Base-by-base conservation (phyloP, 495 filamentous ascomycete species). In the Penicillium daleae region DNA sequence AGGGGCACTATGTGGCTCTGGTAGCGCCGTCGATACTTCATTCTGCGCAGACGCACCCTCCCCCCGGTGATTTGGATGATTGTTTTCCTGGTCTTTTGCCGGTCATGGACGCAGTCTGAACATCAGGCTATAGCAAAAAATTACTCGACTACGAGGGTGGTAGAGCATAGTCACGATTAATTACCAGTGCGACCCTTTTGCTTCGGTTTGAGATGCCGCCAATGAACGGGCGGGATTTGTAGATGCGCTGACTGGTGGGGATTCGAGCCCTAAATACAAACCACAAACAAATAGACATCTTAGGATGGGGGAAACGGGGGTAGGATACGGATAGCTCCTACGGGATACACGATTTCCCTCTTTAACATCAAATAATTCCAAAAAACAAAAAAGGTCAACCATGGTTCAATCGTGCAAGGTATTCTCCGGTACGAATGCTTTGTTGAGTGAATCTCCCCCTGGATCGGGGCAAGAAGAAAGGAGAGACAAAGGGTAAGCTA, bases 161-260 rank as follows among this genome's bases (percentile, higher is more conserved):
- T 40, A 0, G 56, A 60, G 26, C 26, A 62, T 57, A 9, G 19
- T 53, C 9, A 48, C 19, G 33, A 56, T 54, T 32, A 32, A 31
- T 39, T 60, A 24, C 29, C 37, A 57, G 60, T 63, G 69, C 62
- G 64, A 42, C 60, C 40, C 35, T 62, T 58, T 53, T 49, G 60
- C 57, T 68, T 58, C 66, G 62, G 65, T 55, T 49, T 70, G 42
- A 61, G 66, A 57, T 65, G 62, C 66, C 66, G 63, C 66, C 66
- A 68, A 68, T 68, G 59, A 65, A 29, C 55, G 60, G 37, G 48
- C 62, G 21, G 40, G n/a, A 62, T 65, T 62, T 50, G 52, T 27
- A 54, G 66, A 58, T 63, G 56, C 39, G 52, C 63, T 63, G 49
- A 33, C 24, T 19, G 40, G 62, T 65, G 62, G 66, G 60, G 56